Base-by-base conservation (phyloP, 2,329 filamentous ascomycete species). In the Aspergillus quadricinctus region DNA sequence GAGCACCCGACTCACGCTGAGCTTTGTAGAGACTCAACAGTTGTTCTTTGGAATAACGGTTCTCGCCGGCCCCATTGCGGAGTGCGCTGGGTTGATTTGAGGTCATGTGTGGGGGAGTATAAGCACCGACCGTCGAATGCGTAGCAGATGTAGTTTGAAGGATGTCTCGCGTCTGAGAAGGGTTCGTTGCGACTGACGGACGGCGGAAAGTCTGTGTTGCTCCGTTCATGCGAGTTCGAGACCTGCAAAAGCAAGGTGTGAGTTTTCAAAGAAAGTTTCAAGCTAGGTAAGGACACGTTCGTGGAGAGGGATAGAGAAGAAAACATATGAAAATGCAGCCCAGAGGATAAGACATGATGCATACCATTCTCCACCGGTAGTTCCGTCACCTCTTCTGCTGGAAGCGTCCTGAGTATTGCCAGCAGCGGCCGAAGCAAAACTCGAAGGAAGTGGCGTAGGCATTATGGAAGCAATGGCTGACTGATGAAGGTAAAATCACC, bases 391-490 rank as follows among this genome's bases (percentile, higher is more conserved):
- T 80, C 83, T 77, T 75, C 77, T 77, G 81, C 81, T 74, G 83
- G 84, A 72, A 81, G 83, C 76, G 73, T 85, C 72, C 80, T 75
- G 78, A 67, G 82, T 86, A 75, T 90, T 88, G 75, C 88, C 88
- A 72, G 89, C 88, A 66, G 89, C 89, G 68, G 89, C 89, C 71
- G 89, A 91, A 73, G 89, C 89, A 78, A 92, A 92, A 81, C 88
- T 92, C 67, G 89, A 90, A 68, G 88, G 86, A 75, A 91, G 83
- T 78, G 88, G 87, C 73, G 86, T 85, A 78, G 88, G 84, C 88
- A 91, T 83, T 68, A 64, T 76, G 66, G 56, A 58, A 43, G 48
- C 61, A 55, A 58, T 56, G 59, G 57, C 55, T 56, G 60, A 61
- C 58, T 57, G 59, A 59, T 52, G 61, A 66, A 60, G 48, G 55